Evolutionary conservation across 768 basidiomycete genomes (phyloP), one percentile per base, ranked within the genome.

Genomic region (Rhizopogon sp.): DNA sequence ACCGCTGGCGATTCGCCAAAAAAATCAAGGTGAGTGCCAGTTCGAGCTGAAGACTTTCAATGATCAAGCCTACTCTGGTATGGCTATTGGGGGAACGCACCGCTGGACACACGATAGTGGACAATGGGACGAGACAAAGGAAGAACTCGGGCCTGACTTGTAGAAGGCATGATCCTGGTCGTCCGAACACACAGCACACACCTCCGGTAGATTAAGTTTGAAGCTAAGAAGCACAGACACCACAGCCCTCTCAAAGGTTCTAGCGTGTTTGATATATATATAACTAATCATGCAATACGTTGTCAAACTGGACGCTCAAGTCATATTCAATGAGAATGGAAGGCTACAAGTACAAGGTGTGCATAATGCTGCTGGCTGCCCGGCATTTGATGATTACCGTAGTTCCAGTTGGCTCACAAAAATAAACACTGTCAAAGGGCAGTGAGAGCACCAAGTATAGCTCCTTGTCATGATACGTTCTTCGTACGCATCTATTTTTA

Each of bases 281-380:
- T 1, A 14, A 13, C 14, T 8, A 40, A n/a, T 17, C 25, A 40
- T 28, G 16, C 22, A 41, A 55, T 55, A 47, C 10, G 55, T 63
- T 46, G 50, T 56, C 39, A 54, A 58, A 40, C 54, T 60, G 35
- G 58, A 62, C 52, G 8, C 54, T 28, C 22, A 56, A 54, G 40
- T 50, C 52, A 43, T 47, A 46, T 47, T 39, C 53, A 29, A 54
- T 28, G 28, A 43, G 44, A 11, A 60, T 57, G 51, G 20, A 63
- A 39, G 61, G 58, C n/a, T 39, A 17, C 53, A 46, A 53, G 25
- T 55, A 58, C 53, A 55, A 62, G 53, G 61, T 59, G 11, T 6
- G 25, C 16, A 10, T 6, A 25, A 9, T 10, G 37, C 11, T 40
- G 6, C 9, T 46, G 17, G 7, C 13, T 10, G 11, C 11, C 6